Percentiles rank a stretch among this genome's conserved stretches.
Conservation (phyloP, 169 alveolate species). For the Eimeria sp. region DNA sequence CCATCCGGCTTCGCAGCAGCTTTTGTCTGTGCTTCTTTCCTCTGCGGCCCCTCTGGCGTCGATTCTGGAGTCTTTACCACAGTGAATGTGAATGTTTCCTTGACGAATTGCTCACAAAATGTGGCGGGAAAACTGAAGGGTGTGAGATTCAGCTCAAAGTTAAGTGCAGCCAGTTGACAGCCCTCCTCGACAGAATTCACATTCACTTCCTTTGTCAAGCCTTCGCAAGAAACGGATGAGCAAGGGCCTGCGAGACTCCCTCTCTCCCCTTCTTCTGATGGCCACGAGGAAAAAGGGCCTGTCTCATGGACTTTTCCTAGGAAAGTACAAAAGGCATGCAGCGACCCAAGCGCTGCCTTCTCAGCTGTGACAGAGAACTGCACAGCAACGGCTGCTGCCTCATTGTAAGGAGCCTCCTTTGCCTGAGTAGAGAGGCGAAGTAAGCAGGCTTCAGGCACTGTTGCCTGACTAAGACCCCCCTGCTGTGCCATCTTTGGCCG, state of each 20-base stretch:
- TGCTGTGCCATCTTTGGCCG: conserved; percentile 3
- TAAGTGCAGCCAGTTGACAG: conserved; percentile 13
- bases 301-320: conserved; percentile 49
- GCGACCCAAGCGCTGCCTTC: conserved; percentile 25
- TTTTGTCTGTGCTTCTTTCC: conserved; percentile 48
- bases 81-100: neutral
- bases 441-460: neutral
- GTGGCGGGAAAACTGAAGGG: conserved; percentile 66
- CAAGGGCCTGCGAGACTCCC: neutral
- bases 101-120: conserved; percentile 39
- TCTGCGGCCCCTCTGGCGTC: conserved; percentile 17
- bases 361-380: conserved; percentile 44
- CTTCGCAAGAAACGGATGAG: neutral
- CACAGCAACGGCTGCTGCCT: conserved; percentile 15
- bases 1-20: conserved; percentile 31
- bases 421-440: conserved; percentile 10
- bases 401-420: conserved; percentile 43
- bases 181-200: neutral
- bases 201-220: neutral
- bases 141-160: neutral
- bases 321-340: conserved; percentile 42
- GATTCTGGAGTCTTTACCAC: conserved; percentile 31
- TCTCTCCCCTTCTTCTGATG: neutral
- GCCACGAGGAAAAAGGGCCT: conserved; percentile 23
- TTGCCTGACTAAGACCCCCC: neutral